Percentiles rank a stretch among this genome's conserved stretches.
Conservation (phyloP, 163 green algal species). For the Trebouxiophyceae sp. region DNA sequence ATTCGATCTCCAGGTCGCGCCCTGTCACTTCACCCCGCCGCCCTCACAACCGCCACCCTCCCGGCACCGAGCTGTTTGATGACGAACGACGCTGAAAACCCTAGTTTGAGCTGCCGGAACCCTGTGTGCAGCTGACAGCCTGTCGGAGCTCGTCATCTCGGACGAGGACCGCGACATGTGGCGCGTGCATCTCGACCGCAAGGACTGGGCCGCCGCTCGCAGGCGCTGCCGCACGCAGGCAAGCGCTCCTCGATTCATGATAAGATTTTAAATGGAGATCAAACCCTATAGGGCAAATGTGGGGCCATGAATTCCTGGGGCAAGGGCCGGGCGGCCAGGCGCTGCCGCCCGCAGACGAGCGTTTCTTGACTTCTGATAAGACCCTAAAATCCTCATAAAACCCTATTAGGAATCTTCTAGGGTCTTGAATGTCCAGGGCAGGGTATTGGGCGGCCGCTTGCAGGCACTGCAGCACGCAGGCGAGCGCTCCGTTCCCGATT, state of each 20-base stretch:
- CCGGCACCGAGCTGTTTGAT: background rate
- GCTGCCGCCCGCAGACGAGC: too few relatives aligned
- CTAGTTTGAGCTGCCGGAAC: background rate
- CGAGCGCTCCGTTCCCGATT: background rate
- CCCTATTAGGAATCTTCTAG: too few relatives aligned
- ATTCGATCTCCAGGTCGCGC: too few relatives aligned
- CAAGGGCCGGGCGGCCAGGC: too few relatives aligned
- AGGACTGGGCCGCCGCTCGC: conserved; percentile 66
- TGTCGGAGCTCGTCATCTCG: conserved; percentile 35
- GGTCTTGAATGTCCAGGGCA: conserved; percentile 58
- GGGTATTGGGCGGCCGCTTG: conserved; percentile 69
- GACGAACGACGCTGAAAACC: too few relatives aligned
- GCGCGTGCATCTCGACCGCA: conserved; percentile 58
- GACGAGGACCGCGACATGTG: conserved; percentile 81
- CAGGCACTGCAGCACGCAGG: conserved; percentile 42
- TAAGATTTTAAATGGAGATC: too few relatives aligned
- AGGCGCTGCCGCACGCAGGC: conserved; percentile 42
- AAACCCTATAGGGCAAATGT: too few relatives aligned
- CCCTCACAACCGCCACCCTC: background rate
- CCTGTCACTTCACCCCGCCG: too few relatives aligned
- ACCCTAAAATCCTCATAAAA: background rate
- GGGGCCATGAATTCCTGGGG: too few relatives aligned
- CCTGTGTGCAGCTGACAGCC: conserved; percentile 28
- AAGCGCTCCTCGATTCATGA: too few relatives aligned
- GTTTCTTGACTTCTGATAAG: background rate